Conservation (phyloP, 495 filamentous ascomycete genomes). For the Hypomontagnella monticulosa region DNA sequence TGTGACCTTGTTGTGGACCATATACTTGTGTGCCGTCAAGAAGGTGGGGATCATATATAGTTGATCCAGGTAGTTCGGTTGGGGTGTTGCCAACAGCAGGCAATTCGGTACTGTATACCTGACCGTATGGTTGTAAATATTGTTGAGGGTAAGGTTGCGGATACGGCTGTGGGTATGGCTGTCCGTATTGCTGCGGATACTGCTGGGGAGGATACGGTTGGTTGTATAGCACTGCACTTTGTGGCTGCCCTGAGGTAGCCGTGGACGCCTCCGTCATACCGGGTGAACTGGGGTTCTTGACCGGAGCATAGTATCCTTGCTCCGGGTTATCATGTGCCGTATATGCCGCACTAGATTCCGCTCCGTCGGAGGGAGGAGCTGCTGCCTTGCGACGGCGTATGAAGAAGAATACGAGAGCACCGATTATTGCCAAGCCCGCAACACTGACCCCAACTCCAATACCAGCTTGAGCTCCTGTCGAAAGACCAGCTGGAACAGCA, state of each 20-base stretch:
- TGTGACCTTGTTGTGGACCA: slow-evolving; percentile 11
- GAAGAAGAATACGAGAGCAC: slow-evolving; percentile 50
- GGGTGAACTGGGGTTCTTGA: slow-evolving; percentile 33
- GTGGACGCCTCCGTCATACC: slow-evolving; percentile 28
- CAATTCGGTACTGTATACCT: slow-evolving; percentile 36
- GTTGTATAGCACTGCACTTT: slow-evolving; percentile 20
- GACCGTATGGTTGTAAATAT: slow-evolving; percentile 29
- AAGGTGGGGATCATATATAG: slow-evolving; percentile 29
- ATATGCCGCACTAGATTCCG: slow-evolving; percentile 10
- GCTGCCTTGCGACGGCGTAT: slow-evolving; percentile 49
- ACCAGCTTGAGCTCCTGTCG: slow-evolving; percentile 53
- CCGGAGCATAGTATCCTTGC: slow-evolving; percentile 39
- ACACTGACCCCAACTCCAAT: slow-evolving; percentile 54
- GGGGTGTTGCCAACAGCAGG: slow-evolving; percentile 27
- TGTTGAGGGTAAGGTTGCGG: slow-evolving; percentile 38
- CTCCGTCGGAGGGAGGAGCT: slow-evolving; percentile 2
- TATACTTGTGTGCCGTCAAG: slow-evolving; percentile 33
- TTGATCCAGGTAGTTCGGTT: slow-evolving; percentile 39
- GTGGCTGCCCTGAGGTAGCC: slow-evolving; percentile 2
- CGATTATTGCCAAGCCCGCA: slow-evolving; percentile 47
- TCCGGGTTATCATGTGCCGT: slow-evolving; percentile 10
- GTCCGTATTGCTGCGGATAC: slow-evolving; percentile 19
- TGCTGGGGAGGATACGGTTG: slow-evolving; percentile 34
- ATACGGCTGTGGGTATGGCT: slow-evolving; percentile 25
- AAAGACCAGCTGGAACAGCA: slow-evolving; percentile 39